A percentile compares a stretch with the other conserved stretches of the same genome.
Conservation (phyloP, 1,284 basidiomycete genomes). For the Cryptococcus amylolentus region DNA sequence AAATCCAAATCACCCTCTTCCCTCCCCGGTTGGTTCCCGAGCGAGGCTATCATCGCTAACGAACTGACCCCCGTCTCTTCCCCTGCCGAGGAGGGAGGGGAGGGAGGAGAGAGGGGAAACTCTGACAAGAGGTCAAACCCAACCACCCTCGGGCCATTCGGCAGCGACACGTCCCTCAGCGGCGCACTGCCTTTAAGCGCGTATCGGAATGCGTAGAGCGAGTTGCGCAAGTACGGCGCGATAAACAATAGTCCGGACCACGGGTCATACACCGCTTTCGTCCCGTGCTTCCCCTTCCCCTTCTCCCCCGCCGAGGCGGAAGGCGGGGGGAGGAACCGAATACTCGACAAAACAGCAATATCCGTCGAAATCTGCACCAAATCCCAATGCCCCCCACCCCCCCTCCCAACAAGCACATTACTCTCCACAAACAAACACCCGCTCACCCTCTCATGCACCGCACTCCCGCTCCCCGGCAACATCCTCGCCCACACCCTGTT, state of each 20-base stretch:
- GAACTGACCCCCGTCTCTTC: background rate
- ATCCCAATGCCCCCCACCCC: slow-evolving; percentile 29
- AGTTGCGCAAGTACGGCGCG: slow-evolving; percentile 28
- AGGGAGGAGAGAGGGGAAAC: slow-evolving; percentile 25
- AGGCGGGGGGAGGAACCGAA: slow-evolving; percentile 28
- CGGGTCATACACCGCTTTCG: slow-evolving; percentile 36
- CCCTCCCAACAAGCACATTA: slow-evolving; percentile 39
- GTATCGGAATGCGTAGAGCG: slow-evolving; percentile 37
- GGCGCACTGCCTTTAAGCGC: slow-evolving; percentile 38
- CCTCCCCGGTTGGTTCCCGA: background rate
- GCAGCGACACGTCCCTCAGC: slow-evolving; percentile 14
- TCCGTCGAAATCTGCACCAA: slow-evolving; percentile 41
- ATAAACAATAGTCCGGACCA: slow-evolving; percentile 29
- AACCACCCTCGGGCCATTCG: slow-evolving; percentile 11
- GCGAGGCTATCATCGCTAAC: background rate
- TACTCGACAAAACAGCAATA: slow-evolving; percentile 33
- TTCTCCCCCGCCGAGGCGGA: slow-evolving; percentile 2
- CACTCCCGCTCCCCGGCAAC: too few species aligned
- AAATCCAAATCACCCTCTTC: background rate
- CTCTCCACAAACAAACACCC: slow-evolving; percentile 31
- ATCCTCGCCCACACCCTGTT: slow-evolving; percentile 31
- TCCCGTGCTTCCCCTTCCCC: slow-evolving; percentile 16
- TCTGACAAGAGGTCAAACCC: slow-evolving; percentile 34
- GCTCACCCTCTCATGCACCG: too few species aligned
- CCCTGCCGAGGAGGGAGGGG: slow-evolving; percentile 21